Evolutionary conservation across 2,329 filamentous ascomycete species (phyloP).

Genomic region (Alternaria panax): DNA sequence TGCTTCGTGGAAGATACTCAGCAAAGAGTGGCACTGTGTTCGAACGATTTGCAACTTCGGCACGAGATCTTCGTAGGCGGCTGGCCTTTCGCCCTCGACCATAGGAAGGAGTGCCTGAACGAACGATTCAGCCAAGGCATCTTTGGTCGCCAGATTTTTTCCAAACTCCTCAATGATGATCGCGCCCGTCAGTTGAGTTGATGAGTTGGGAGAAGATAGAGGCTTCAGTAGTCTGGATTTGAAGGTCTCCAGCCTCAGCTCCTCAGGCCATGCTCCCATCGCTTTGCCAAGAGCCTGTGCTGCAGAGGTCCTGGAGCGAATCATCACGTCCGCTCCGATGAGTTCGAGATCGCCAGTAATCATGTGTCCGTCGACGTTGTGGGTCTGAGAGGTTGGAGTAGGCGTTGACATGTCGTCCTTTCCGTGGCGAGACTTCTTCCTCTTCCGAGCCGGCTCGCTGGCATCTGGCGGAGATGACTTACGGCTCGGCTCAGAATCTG

Average conservation of each 20-base stretch:
- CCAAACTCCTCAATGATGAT: slow-evolving; percentile 91
- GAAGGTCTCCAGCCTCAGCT: slow-evolving; percentile 67
- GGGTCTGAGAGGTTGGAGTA: slow-evolving; percentile 65
- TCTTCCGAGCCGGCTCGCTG: slow-evolving; percentile 70
- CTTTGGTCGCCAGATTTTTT: slow-evolving; percentile 56
- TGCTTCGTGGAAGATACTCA: slow-evolving; percentile 86
- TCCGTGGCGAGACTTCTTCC: slow-evolving; percentile 79
- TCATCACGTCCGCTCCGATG: slow-evolving; percentile 85
- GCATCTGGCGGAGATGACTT: slow-evolving; percentile 45
- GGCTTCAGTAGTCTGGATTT: slow-evolving; percentile 70
- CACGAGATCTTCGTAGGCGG: slow-evolving; percentile 87
- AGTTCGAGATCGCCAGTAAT: slow-evolving; percentile 96
- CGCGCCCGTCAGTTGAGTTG: slow-evolving; percentile 82
- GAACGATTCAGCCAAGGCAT: slow-evolving; percentile 65
- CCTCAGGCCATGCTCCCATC: slow-evolving; percentile 76
- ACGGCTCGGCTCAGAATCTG: slow-evolving; percentile 32
- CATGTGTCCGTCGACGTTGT: slow-evolving; percentile 98
- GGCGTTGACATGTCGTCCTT: slow-evolving; percentile 66
- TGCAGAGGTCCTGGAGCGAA: slow-evolving; percentile 87
- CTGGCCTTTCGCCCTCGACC: slow-evolving; percentile 80
- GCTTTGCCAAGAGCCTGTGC: slow-evolving; percentile 85
- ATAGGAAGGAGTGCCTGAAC: slow-evolving; percentile 73
- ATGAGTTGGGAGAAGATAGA: slow-evolving; percentile 77
- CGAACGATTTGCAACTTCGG: slow-evolving; percentile 88
- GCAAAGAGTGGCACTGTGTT: slow-evolving; percentile 86